Evolutionary conservation across 306 rosid species (phyloP), one percentile per base, ranked within the genome.

Genomic region (Morella rubra): DNA sequence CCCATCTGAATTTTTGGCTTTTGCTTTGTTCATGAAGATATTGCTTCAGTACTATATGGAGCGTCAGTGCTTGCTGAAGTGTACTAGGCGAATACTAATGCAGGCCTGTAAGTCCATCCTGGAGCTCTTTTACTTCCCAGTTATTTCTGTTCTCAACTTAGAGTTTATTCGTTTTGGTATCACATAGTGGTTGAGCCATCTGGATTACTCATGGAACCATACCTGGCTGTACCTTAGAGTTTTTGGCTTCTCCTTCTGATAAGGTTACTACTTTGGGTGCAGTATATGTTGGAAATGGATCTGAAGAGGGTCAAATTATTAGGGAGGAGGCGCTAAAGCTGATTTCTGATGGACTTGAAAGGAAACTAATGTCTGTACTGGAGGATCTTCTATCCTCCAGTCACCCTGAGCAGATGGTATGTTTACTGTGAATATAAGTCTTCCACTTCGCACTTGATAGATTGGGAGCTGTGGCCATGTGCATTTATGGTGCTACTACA

Each of bases 51-150:
- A 91, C 85, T 90, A 91, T 81, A 86, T 81, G 82, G 98, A 94
- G 84, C 86, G 98, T 5, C 98, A 94, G 74, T 94, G 96, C 91
- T 80, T 94, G 87, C 90, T 94, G 81, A 94, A 94, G 73, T 94
- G 98, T 84, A 85, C 91, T 73, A 87, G 96, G 80, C 85, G 87
- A 79, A 86, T 94, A 79, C 87, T 94, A 80, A 76, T 89, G 88
- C 93, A 89, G 71, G 90, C 96, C 76, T 75, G 98, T 94, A 89
- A 90, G 98, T 87, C 44, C 64, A 71, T 77, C 56, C 10, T 68
- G 74, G 60, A 77, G 49, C 40, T 53, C 37, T 5, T 67, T 24
- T 40, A 37, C 27, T 51, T 65, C 79, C 47, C 47, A 8, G 45
- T 44, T 20, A 6, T 60, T 19, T 80, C 42, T 52, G 2, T 51